Evolutionary conservation across 1,284 basidiomycete species (phyloP).

Genomic region (Cryptococcus depauperatus): DNA sequence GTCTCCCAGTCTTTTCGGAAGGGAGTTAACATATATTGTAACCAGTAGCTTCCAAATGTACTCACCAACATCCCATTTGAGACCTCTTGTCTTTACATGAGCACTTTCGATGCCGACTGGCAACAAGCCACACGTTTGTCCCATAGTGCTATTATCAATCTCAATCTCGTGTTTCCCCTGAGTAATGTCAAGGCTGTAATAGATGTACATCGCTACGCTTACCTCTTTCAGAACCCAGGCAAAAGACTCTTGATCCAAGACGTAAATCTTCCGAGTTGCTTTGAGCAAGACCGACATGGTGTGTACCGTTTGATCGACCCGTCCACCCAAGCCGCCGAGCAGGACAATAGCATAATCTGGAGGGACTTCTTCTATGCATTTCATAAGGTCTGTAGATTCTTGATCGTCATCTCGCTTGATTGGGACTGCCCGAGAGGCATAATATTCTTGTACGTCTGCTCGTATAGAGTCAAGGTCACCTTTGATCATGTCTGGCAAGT

Average conservation of each 20-base stretch:
- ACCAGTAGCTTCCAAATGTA: too few species aligned
- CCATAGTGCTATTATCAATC: slow-evolving; percentile 64
- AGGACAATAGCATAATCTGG: slow-evolving; percentile 55
- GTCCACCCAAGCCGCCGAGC: slow-evolving; percentile 79
- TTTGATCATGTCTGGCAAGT: slow-evolving; percentile 76
- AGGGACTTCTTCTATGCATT: slow-evolving; percentile 66
- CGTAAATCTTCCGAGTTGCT: slow-evolving; percentile 56
- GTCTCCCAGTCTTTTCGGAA: slow-evolving; percentile 52
- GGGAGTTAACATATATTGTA: too few species aligned
- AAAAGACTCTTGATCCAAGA: slow-evolving; percentile 70
- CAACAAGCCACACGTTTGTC: slow-evolving; percentile 84
- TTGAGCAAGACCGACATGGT: slow-evolving; percentile 79
- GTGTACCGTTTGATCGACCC: slow-evolving; percentile 90
- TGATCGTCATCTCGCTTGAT: slow-evolving; percentile 64
- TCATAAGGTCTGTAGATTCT: slow-evolving; percentile 88
- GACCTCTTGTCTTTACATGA: slow-evolving; percentile 67
- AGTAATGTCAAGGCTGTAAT: not conserved
- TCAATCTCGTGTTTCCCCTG: slow-evolving; percentile 72
- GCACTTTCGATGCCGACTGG: slow-evolving; percentile 76
- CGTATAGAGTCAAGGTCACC: slow-evolving; percentile 88
- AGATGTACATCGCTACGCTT: slow-evolving; percentile 25
- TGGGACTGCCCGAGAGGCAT: slow-evolving; percentile 57
- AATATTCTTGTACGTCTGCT: slow-evolving; percentile 63
- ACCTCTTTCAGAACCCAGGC: slow-evolving; percentile 81
- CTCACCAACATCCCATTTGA: slow-evolving; percentile 83